phyloP scores from a whole-genome alignment of 2,329 filamentous ascomycete species.

The Fusarium austroafricanum region DNA sequence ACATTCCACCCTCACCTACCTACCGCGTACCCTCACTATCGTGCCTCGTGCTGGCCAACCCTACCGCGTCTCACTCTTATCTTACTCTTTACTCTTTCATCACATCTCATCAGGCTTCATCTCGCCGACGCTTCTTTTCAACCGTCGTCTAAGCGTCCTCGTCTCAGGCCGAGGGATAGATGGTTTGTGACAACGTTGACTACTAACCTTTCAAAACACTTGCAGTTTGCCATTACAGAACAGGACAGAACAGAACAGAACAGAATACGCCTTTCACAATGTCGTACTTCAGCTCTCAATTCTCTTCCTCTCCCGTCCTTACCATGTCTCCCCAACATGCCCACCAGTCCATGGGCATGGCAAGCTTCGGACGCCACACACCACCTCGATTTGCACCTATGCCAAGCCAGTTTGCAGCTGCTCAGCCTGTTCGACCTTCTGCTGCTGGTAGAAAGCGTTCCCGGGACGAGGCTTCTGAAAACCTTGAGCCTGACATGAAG shows the following conservation, averaged over 20 bases:
- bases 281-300: slow-evolving; percentile 59
- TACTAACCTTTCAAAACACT: slow-evolving; percentile 47
- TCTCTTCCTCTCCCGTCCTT: slow-evolving; percentile 59
- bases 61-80: slow-evolving; percentile 15
- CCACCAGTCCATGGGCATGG: slow-evolving; percentile 50
- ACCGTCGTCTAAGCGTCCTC: slow-evolving; percentile 14
- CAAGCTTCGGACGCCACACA: slow-evolving; percentile 46
- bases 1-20: neutral
- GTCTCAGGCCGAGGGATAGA: slow-evolving; percentile 32
- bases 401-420: slow-evolving; percentile 35
- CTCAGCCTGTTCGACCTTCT: slow-evolving; percentile 47
- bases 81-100: neutral
- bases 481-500: slow-evolving; percentile 70
- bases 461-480: slow-evolving; percentile 76
- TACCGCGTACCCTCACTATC: slow-evolving; percentile 21
- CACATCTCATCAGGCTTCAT: slow-evolving; percentile 1
- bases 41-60: slow-evolving; percentile 25
- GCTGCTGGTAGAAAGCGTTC: slow-evolving; percentile 76
- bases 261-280: slow-evolving; percentile 47
- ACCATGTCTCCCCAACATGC: slow-evolving; percentile 51
- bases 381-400: slow-evolving; percentile 43
- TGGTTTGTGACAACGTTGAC: slow-evolving; percentile 50
- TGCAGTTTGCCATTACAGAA: slow-evolving; percentile 32
- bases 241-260: neutral
- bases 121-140: slow-evolving; percentile 2